These are phyloP conservation scores for Hanseniaspora uvarum DNA, from an alignment of 1,139 yeast genomes.

Conservation along the genomic window DNA sequence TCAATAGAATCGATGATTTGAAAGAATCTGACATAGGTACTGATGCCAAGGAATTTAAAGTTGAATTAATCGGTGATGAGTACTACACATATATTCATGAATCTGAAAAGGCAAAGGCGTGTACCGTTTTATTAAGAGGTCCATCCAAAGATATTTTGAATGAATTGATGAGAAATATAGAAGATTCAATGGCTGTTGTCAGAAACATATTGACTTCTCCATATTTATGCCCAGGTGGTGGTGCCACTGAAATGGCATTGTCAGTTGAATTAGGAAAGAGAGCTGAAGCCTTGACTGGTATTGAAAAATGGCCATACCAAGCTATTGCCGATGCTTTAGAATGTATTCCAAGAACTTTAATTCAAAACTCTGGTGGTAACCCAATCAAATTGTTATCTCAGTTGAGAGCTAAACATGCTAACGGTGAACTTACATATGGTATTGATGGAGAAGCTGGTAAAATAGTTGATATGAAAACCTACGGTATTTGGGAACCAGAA, in stretches of 20 bases:
- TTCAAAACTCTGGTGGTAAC: slow-evolving; percentile 96
- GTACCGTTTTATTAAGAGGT: slow-evolving; percentile 86
- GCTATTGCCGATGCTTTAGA: slow-evolving; percentile 99
- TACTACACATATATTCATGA: slow-evolving; percentile 79
- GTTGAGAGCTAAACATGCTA: slow-evolving; percentile 91
- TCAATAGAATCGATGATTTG: slow-evolving; percentile 88
- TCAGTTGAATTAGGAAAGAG: slow-evolving; percentile 78
- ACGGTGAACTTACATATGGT: slow-evolving; percentile 76
- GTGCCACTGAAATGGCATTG: slow-evolving; percentile 99
- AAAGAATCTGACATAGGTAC: slow-evolving; percentile 84
- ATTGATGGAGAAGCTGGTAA: slow-evolving; percentile 92
- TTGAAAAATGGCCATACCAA: slow-evolving; percentile 97
- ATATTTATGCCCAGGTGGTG: slow-evolving; percentile 94
- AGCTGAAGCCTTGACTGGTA: slow-evolving; percentile 88
- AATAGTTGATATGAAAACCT: slow-evolving; percentile 86
- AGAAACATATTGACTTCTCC: slow-evolving; percentile 94
- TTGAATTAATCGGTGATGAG: slow-evolving; percentile 94
- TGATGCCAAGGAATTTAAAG: slow-evolving; percentile 80
- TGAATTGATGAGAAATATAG: slow-evolving; percentile 93
- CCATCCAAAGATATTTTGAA: slow-evolving; percentile 94
- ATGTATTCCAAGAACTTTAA: slow-evolving; percentile 91
- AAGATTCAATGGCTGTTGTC: slow-evolving; percentile 97
- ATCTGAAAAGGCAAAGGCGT: slow-evolving; percentile 81
- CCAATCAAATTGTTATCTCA: slow-evolving; percentile 83
- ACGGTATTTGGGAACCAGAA: slow-evolving; percentile 99